Evolutionary conservation across 768 basidiomycete species (phyloP).

Genomic region (Crassisporium funariophilum): DNA sequence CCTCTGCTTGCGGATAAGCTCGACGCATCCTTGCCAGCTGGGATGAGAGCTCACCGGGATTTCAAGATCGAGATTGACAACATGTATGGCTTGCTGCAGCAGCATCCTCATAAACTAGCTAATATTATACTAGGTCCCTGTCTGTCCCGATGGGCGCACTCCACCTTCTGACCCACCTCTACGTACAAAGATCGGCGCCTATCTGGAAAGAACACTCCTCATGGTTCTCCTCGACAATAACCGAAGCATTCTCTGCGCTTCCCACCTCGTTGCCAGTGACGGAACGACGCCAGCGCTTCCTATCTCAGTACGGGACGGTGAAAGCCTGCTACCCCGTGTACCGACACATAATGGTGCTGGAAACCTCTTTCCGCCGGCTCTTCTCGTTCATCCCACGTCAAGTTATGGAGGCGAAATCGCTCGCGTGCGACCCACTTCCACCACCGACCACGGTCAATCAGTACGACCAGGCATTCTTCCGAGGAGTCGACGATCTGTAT

Average conservation of each 20-base stretch:
- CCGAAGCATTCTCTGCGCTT: constrained; percentile 41
- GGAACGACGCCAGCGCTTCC: constrained; percentile 32
- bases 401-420: constrained; percentile 52
- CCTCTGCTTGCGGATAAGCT: constrained; percentile 86
- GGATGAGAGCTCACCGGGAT: constrained; percentile 59
- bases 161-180: constrained; percentile 87
- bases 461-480: constrained; percentile 81
- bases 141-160: constrained; percentile 48
- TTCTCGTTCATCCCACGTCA: constrained; percentile 71
- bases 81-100: constrained; percentile 48
- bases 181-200: constrained; percentile 72
- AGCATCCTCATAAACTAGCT: no score
- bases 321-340: constrained; percentile 57
- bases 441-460: constrained; percentile 58
- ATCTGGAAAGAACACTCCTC: constrained; percentile 80
- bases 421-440: constrained; percentile 88
- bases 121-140: constrained; percentile 33
- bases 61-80: constrained; percentile 74
- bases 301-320: constrained; percentile 40
- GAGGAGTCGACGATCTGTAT: constrained; percentile 56
- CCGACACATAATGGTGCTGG: constrained; percentile 79
- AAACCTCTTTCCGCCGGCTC: constrained; percentile 57
- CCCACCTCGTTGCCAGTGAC: constrained; percentile 37
- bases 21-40: constrained; percentile 62
- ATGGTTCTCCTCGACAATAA: constrained; percentile 73